A percentile compares a stretch with the other conserved stretches of the same genome.
Conservation (phyloP, 176 grass and related monocot species). For the Puccinellia tenuiflora region DNA sequence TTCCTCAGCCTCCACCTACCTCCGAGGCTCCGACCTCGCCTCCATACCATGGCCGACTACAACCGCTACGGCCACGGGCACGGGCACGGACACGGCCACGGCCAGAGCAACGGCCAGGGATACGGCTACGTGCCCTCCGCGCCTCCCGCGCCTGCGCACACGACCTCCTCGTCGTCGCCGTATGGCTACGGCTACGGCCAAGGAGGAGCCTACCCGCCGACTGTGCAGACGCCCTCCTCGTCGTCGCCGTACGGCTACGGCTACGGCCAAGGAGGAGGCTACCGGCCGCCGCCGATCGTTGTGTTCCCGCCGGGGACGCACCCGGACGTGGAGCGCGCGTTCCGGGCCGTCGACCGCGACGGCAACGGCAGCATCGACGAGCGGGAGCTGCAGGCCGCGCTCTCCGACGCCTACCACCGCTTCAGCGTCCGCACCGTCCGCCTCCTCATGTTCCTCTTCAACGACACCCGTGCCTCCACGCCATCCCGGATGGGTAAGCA, state of each 20-base stretch:
- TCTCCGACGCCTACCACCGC: slow-evolving; percentile 50
- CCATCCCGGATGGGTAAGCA: slow-evolving; percentile 38
- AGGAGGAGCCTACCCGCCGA: slow-evolving; percentile 26
- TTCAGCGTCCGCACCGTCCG: slow-evolving; percentile 81
- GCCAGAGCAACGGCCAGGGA: not conserved
- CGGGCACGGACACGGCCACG: too few species aligned
- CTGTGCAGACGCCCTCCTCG: not conserved
- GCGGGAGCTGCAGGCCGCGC: slow-evolving; percentile 67
- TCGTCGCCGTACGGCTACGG: slow-evolving; percentile 1
- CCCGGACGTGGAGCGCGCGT: slow-evolving; percentile 67
- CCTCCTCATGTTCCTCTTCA: slow-evolving; percentile 76
- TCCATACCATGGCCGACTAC: slow-evolving; percentile 31
- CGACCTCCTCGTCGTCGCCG: not conserved
- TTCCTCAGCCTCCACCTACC: not conserved
- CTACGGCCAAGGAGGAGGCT: slow-evolving; percentile 6
- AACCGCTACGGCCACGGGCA: slow-evolving; percentile 23
- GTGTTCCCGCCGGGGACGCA: slow-evolving; percentile 64
- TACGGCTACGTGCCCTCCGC: slow-evolving; percentile 9
- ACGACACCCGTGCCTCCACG: slow-evolving; percentile 25
- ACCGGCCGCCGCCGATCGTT: slow-evolving; percentile 22
- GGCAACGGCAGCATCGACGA: slow-evolving; percentile 72
- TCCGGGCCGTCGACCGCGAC: slow-evolving; percentile 75
- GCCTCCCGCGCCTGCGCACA: not conserved
- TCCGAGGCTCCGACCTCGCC: too few species aligned
- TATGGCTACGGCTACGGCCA: not conserved